Evolutionary conservation across 805 yeast species (phyloP), one percentile per base, ranked within the genome.

Genomic region (Saturnispora besseyi): DNA sequence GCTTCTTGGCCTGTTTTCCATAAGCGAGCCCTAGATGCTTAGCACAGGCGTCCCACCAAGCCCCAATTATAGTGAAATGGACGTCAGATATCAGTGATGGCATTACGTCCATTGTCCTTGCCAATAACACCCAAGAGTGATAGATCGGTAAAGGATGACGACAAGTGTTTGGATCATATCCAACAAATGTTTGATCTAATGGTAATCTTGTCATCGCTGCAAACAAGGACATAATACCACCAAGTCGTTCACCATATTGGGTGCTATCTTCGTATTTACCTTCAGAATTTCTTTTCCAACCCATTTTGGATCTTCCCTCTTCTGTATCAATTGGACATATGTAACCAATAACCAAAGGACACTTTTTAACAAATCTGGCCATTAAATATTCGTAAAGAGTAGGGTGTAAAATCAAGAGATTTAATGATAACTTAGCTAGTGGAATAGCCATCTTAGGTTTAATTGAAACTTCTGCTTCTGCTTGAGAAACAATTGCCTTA

Each of bases 31-130:
- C 48, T 50, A 91, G 77, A 40, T 79, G 72, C 8, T 57, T 53
- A 0, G 86, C 90, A 45, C 84, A 73, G 5, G 89, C 79, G 56
- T 93, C 98, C 96, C 97, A 88, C 97, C 97, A 90, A 32, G 84
- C 78, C 2, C 87, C 82, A 4, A 81, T 74, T 2, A 84, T 77
- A 0, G 80, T 72, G 60, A 74, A 90, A 62, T 90, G 96, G 1
- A 84, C 76, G 55, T 87, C 83, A 0, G 79, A 70, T 11, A 89
- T 60, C 12, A 76, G 62, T 0, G 69, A 68, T 3, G 60, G 32
- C 1, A 79, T 75, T 0, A 75, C 67, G 65, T 93, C 89, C 41
- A 85, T 70, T 46, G 79, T 63, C 41, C 97, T 70, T 0, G 96
- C 82, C n/a, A 84, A 55, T 62, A 87, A 75, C 31, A 58, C 67